Evolutionary conservation across 2,329 filamentous ascomycete genomes (phyloP).

Genomic region (Fusarium oligoseptatum): DNA sequence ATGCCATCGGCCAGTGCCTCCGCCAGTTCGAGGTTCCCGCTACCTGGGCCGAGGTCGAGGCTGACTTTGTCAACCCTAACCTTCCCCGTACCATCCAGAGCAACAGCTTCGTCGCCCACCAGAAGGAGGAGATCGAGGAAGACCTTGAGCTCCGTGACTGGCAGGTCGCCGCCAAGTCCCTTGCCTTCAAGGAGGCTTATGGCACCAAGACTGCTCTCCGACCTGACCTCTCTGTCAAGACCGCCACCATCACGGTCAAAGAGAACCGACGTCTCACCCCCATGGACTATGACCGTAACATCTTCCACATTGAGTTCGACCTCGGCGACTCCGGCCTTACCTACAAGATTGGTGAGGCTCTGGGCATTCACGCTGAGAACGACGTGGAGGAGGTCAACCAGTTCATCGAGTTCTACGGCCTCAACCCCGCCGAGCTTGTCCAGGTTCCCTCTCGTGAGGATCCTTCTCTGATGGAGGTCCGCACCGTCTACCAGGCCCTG

Average conservation of each 20-base stretch:
- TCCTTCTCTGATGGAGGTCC: conserved; percentile 79
- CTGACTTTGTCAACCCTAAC: conserved; percentile 64
- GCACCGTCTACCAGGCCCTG: conserved; percentile 93
- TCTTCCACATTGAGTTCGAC: conserved; percentile 99
- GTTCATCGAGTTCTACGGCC: conserved; percentile 91
- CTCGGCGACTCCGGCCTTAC: conserved; percentile 90
- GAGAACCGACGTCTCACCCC: conserved; percentile 96
- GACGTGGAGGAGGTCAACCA: conserved; percentile 81
- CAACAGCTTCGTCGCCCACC: conserved; percentile 86
- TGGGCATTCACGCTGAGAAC: conserved; percentile 97
- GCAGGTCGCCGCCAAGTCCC: conserved; percentile 86
- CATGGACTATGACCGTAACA: conserved; percentile 91
- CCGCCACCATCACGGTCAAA: conserved; percentile 88
- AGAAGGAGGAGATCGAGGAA: conserved; percentile 80
- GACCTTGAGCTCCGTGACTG: conserved; percentile 77
- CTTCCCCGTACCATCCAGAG: conserved; percentile 76
- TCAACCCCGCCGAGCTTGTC: conserved; percentile 86
- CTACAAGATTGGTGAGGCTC: conserved; percentile 97
- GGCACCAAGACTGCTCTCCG: conserved; percentile 79
- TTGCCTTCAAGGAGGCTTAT: conserved; percentile 96
- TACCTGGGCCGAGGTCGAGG: conserved; percentile 78
- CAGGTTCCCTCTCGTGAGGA: conserved; percentile 91
- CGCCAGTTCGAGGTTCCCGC: conserved; percentile 81
- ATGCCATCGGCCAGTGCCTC: conserved; percentile 77
- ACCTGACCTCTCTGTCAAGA: conserved; percentile 89